Conservation (phyloP, 2,329 filamentous ascomycete genomes). For the Xylaria sp. region DNA sequence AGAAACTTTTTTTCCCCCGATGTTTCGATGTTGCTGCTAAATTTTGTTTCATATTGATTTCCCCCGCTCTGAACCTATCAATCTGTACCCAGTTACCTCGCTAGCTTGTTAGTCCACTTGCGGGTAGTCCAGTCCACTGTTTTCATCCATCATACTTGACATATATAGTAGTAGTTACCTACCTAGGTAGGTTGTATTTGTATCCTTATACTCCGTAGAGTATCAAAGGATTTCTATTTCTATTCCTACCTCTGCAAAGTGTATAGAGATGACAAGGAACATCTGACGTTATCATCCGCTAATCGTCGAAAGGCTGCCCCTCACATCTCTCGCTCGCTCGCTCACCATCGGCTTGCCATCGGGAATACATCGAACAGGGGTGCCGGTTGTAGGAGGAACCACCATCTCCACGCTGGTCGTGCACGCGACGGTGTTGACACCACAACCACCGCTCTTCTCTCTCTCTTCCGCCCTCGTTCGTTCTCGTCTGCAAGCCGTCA, state of each 20-base stretch:
- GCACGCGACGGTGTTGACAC: conserved; percentile 39
- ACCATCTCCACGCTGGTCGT: conserved; percentile 37
- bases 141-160: background rate
- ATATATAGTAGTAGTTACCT: background rate
- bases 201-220: no score
- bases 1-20: background rate
- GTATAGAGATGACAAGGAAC: background rate
- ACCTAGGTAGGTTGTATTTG: no score
- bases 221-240: background rate
- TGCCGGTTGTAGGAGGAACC: conserved; percentile 19
- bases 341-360: conserved; percentile 39
- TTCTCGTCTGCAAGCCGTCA: background rate
- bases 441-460: conserved; percentile 32
- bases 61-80: background rate
- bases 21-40: background rate
- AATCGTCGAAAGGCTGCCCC: conserved; percentile 34
- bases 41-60: background rate
- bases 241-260: no score
- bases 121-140: background rate
- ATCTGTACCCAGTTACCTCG: background rate
- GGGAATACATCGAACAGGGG: conserved; percentile 35
- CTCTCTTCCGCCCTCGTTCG: background rate
- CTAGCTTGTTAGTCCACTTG: conserved; percentile 2
- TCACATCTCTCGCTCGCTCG: conserved; percentile 29
- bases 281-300: conserved; percentile 9